These are phyloP conservation scores for Penicillium paneum DNA, from an alignment of 2,329 filamentous ascomycete species.

Conservation along the genomic window DNA sequence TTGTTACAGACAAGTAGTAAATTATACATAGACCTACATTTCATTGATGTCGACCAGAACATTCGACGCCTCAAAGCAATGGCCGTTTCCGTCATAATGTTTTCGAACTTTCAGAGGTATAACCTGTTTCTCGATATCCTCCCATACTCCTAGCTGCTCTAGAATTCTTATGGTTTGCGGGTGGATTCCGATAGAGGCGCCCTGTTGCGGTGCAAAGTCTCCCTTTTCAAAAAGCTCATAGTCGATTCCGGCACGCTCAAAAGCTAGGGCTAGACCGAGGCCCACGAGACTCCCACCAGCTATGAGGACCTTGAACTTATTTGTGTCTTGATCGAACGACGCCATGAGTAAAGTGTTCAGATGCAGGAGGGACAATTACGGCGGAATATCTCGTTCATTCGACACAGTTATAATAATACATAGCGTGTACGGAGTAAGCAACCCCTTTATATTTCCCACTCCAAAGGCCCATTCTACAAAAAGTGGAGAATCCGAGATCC, in stretches of 20 bases:
- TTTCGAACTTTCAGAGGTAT: conserved; percentile 6
- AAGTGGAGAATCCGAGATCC: background rate
- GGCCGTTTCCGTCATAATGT: conserved; percentile 7
- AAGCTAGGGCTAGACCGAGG: conserved; percentile 8
- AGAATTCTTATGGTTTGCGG: conserved; percentile 8
- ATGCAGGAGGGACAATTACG: background rate
- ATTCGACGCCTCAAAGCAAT: conserved; percentile 7
- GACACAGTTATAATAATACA: background rate
- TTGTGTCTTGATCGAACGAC: background rate
- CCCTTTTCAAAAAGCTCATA: conserved; percentile 16
- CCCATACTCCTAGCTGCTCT: conserved; percentile 12
- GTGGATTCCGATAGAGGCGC: conserved; percentile 3
- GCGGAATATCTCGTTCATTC: background rate
- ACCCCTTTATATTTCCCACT: background rate
- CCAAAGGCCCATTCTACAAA: background rate
- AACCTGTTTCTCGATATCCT: conserved; percentile 10
- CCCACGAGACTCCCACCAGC: conserved; percentile 14
- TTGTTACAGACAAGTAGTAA: too few species aligned
- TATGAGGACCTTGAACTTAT: conserved; percentile 12
- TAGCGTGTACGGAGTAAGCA: background rate
- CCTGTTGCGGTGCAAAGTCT: conserved; percentile 8
- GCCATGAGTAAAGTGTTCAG: background rate
- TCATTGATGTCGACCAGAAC: conserved; percentile 3
- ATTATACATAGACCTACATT: conserved; percentile 5
- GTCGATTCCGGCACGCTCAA: conserved; percentile 13